Evolutionary conservation across 305 asterid genomes (phyloP).

Genomic region (Rubia balearica): DNA sequence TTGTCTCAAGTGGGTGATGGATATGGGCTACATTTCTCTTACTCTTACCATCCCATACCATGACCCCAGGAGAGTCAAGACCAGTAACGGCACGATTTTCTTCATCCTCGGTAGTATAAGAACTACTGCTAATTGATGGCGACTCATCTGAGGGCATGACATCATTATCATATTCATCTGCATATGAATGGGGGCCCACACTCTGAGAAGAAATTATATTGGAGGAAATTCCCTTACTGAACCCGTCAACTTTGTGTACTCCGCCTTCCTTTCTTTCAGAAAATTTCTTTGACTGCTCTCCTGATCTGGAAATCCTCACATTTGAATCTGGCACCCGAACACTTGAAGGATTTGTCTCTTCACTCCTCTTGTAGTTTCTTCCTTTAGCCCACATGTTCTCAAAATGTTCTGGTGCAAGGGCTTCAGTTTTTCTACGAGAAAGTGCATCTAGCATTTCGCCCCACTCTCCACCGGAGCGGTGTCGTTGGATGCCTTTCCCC

Average conservation of each 20-base stretch:
- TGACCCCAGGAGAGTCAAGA: slow-evolving; percentile 79
- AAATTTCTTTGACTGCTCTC: slow-evolving; percentile 33
- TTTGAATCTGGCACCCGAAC: slow-evolving; percentile 34
- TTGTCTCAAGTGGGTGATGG: slow-evolving; percentile 89
- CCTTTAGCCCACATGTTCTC: slow-evolving; percentile 98
- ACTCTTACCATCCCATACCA: slow-evolving; percentile 90
- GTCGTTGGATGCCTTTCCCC: slow-evolving; percentile 45
- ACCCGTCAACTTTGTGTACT: slow-evolving; percentile 26
- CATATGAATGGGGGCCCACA: slow-evolving; percentile 19
- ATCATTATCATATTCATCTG: slow-evolving; percentile 43
- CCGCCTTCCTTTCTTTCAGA: slow-evolving; percentile 32
- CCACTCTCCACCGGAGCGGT: slow-evolving; percentile 79
- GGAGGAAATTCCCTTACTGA: slow-evolving; percentile 20
- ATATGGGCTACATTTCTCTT: slow-evolving; percentile 64
- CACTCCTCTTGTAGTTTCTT: slow-evolving; percentile 63
- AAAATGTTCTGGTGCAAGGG: slow-evolving; percentile 85
- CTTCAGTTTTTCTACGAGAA: slow-evolving; percentile 74
- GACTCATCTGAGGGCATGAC: slow-evolving; percentile 40
- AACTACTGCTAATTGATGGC: slow-evolving; percentile 68
- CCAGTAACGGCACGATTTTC: slow-evolving; percentile 58
- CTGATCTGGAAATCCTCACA: slow-evolving; percentile 39
- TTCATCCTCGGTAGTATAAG: slow-evolving; percentile 63
- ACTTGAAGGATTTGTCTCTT: slow-evolving; percentile 29
- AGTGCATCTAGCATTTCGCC: slow-evolving; percentile 62
- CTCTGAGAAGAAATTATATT: slow-evolving; percentile 17